Evolutionary conservation across 495 filamentous ascomycete species (phyloP).

Genomic region (Penicillium argentinense): DNA sequence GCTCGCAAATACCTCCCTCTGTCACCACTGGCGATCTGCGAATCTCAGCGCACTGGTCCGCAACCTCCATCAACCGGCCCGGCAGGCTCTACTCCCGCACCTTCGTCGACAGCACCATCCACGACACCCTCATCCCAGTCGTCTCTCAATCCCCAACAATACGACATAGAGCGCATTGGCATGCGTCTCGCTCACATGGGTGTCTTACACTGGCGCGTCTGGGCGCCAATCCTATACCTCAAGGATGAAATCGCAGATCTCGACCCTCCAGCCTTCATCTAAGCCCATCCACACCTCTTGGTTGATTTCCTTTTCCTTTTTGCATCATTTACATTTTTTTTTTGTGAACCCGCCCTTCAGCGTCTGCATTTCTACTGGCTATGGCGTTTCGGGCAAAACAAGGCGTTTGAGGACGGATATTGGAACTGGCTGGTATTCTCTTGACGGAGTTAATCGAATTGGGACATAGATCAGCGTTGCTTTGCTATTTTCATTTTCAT

Average conservation of each 20-base stretch:
- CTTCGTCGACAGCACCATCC: not conserved
- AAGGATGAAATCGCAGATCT: slow-evolving; percentile 34
- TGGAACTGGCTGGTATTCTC: not conserved
- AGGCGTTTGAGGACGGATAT: slow-evolving; percentile 4
- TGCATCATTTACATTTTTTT: not conserved
- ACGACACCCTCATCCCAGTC: slow-evolving; percentile 15
- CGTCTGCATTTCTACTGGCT: slow-evolving; percentile 31
- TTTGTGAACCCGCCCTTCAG: slow-evolving; percentile 35
- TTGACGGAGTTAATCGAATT: not conserved
- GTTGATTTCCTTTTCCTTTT: slow-evolving; percentile 6
- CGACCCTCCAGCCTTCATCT: slow-evolving; percentile 13
- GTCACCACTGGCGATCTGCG: slow-evolving; percentile 46
- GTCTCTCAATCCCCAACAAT: slow-evolving; percentile 31
- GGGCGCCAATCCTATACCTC: slow-evolving; percentile 69
- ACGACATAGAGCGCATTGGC: slow-evolving; percentile 64
- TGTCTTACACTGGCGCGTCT: slow-evolving; percentile 83
- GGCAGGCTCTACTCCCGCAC: not conserved
- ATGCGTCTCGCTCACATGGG: slow-evolving; percentile 75
- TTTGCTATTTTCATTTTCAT: not conserved
- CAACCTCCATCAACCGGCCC: slow-evolving; percentile 13
- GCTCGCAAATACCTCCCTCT: slow-evolving; percentile 42
- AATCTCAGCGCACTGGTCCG: slow-evolving; percentile 40
- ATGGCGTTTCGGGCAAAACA: slow-evolving; percentile 1
- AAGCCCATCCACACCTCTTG: too few species aligned
- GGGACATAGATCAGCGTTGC: slow-evolving; percentile 5